Evolutionary conservation across 495 filamentous ascomycete species (phyloP), one percentile per base, ranked within the genome.

Genomic region (Stereocaulon alpinum): DNA sequence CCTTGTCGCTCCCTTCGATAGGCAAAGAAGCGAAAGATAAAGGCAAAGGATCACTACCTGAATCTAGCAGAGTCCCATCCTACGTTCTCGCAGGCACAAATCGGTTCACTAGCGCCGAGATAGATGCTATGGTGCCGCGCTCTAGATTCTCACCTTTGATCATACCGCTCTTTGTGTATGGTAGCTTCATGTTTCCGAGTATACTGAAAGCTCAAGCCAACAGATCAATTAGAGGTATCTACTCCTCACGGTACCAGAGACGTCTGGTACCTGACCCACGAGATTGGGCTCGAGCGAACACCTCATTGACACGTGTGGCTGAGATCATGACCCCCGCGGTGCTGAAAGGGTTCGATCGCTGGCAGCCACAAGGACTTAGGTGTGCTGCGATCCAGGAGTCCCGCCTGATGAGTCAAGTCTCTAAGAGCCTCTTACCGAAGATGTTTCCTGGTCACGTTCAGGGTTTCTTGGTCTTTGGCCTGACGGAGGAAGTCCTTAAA

Each of bases 171-270:
- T 58, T 58, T 40, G 55, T 58, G 27, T 58, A 58, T 58, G 55
- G 55, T 14, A 58, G 55, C 45, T 43, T 58, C 22, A 58, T 58
- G 55, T 48, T 58, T 20, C 55, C 55, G 7, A 58, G 55, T 27
- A 48, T 58, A 10, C 1, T 58, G 15, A 45, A 43, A 24, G 55
- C 55, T 49, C 20, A 32, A 18, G 55, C 55, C 15, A 18, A n/a
- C 6, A 58, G 22, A 48, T 45, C 43, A 48, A 30, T 29, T 15
- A 43, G 43, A 34, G 55, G 55, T 4, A 32, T 58, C 2, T 58
- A 58, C 45, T 58, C 41, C 40, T 17, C 20, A 22, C 40, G 40
- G n/a, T 29, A 47, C 45, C 55, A 58, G 30, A 15, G 55, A 18
- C 22, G 55, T 3, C 55, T 58, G 42, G 22, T 18, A 29, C 43